Evolutionary conservation across 1,284 basidiomycete species (phyloP).

Genomic region (Papiliotrema flavescens): DNA sequence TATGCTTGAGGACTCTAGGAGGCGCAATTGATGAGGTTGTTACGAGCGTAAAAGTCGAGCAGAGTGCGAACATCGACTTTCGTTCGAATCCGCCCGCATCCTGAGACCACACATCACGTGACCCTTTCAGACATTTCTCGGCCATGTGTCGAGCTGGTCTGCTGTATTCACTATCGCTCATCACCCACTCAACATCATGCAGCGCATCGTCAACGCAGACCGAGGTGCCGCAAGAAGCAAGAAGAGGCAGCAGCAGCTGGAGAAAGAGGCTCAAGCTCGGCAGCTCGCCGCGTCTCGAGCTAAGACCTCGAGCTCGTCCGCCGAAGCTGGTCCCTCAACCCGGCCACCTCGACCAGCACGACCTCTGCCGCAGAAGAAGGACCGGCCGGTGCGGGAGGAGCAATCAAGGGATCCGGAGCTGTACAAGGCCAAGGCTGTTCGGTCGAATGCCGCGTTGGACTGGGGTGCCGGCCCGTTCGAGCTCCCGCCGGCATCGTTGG

Average conservation of each 20-base stretch:
- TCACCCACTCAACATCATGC: too few species aligned
- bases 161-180: too few species aligned
- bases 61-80: background rate
- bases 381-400: background rate
- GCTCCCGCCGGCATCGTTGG: slow-evolving; percentile 33
- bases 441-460: slow-evolving; percentile 32
- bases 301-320: background rate
- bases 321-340: slow-evolving; percentile 2
- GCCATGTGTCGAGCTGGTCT: too few species aligned
- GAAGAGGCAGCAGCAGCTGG: slow-evolving; percentile 18
- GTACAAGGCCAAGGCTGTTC: slow-evolving; percentile 43
- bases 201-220: slow-evolving; percentile 26
- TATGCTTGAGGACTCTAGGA: too few species aligned
- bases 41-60: background rate
- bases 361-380: background rate
- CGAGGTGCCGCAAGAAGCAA: slow-evolving; percentile 42
- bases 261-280: background rate
- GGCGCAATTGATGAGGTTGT: background rate
- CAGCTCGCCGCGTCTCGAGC: background rate
- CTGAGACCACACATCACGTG: background rate
- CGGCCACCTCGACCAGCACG: background rate
- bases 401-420: slow-evolving; percentile 24
- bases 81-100: background rate
- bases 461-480: slow-evolving; percentile 30
- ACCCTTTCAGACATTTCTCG: background rate